Evolutionary conservation across 1,139 yeast genomes (phyloP).

Genomic region (Debaryomyces udenii): DNA sequence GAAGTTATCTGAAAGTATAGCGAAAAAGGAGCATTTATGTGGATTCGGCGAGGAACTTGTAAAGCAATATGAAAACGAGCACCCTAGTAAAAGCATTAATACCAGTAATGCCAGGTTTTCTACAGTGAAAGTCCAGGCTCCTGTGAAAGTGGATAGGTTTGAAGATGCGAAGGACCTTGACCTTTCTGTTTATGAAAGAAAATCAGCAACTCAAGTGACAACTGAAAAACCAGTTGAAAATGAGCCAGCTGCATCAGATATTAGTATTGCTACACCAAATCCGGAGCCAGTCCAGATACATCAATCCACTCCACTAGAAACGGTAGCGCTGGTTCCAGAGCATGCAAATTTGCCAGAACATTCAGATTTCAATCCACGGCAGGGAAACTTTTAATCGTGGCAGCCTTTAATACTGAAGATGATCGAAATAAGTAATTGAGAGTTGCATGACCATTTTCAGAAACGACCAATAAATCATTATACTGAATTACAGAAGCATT

Average conservation of each 20-base stretch:
- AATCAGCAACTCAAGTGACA: not conserved
- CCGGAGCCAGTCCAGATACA: too few relatives aligned
- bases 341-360: slow-evolving; percentile 1
- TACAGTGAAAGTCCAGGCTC: slow-evolving; percentile 7
- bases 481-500: too few relatives aligned
- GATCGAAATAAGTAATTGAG: too few relatives aligned
- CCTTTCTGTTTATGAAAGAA: slow-evolving; percentile 11
- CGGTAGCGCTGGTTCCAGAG: not conserved
- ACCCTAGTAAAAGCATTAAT: slow-evolving; percentile 20
- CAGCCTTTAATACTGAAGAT: too few relatives aligned
- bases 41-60: slow-evolving; percentile 16
- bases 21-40: slow-evolving; percentile 14
- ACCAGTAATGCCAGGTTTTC: slow-evolving; percentile 18
- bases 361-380: not conserved
- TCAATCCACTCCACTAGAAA: not conserved
- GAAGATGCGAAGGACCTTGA: slow-evolving; percentile 33
- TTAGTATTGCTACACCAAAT: too few relatives aligned
- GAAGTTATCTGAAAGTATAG: slow-evolving; percentile 12
- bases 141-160: slow-evolving; percentile 20
- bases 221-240: too few relatives aligned
- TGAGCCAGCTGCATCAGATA: too few relatives aligned
- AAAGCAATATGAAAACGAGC: slow-evolving; percentile 18
- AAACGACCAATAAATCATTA: too few relatives aligned
- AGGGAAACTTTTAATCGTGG: not conserved
- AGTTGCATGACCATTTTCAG: too few relatives aligned